Base-by-base conservation (phyloP, 176 grass and related monocot species). In the Carex kokanica region DNA sequence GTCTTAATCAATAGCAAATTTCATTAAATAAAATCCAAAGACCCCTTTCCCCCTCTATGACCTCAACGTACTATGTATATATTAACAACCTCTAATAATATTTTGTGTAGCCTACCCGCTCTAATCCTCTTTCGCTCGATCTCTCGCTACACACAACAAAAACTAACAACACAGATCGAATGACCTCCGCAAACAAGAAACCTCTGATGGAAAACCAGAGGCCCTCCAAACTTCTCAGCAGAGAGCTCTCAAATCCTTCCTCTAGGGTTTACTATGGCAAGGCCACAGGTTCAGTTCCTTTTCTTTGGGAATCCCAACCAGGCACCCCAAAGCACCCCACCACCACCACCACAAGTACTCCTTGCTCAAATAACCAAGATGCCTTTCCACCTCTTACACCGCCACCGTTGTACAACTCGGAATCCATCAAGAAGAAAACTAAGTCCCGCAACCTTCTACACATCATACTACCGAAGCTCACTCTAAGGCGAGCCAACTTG, bases 271-370 rank as follows among this genome's bases (percentile, higher is more conserved):
- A 97, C 89, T 97, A 97, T 78, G 87, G 94, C 75, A 89, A 88
- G 52, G 86, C 91, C 9, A 82, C 91, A 3, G 94, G 91, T 17
- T 83, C 94, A 4, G 91, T 97, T 57, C 94, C 91, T 2, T 97
- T 97, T 87, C 9, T 91, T 36, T 97, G 94, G 94, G 94, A 97
- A 78, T 91, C 94, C 20, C 91, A 91, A 87, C 94, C 94, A n/a
- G 94, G 94, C 21, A 97, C 87, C 11, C 94, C 94, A 65, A 97
- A 97, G 84, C 83, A 89, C 78, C 52, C 85, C 80, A 3, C 58
- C 49, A 66, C 68, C 56, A 32, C 80, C 1, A 10, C n/a, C n/a
- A n/a, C n/a, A n/a, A n/a, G n/a, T n/a, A n/a, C 29, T 60, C 79
- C 62, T n/a, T 54, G 15, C 3, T 24, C 20, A 81, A 67, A 52